phyloP scores from a whole-genome alignment of 2,329 filamentous ascomycete species.

The Sphaerulina vaccinii region DNA sequence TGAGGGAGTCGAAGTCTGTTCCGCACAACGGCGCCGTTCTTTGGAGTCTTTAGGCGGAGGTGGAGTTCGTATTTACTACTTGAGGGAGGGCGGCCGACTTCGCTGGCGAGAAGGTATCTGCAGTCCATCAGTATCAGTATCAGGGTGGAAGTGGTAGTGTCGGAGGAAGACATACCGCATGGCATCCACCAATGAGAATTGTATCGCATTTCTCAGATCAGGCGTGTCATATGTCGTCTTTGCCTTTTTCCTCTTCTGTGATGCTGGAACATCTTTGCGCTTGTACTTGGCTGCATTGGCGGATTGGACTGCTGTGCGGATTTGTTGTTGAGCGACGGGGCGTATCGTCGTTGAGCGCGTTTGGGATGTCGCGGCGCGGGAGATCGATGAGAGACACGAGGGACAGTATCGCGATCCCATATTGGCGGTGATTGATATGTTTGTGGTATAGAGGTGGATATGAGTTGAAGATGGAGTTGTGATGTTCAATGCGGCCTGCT shows the following conservation, averaged over 20 bases:
- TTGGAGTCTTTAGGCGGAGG: conserved; percentile 76
- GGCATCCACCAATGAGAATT: conserved; percentile 84
- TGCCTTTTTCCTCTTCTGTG: conserved; percentile 63
- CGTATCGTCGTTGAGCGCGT: conserved; percentile 18
- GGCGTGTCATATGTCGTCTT: conserved; percentile 64
- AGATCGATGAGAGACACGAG: conserved; percentile 29
- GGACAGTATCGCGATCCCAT: conserved; percentile 32
- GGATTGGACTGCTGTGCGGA: conserved; percentile 42
- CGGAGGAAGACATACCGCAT: conserved; percentile 63
- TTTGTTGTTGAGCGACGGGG: conserved; percentile 35
- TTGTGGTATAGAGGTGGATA: too few species aligned
- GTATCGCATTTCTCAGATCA: conserved; percentile 63
- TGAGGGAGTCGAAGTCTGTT: conserved; percentile 86
- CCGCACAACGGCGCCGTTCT: conserved; percentile 82
- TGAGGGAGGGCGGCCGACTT: conserved; percentile 77
- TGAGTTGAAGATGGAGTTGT: too few species aligned
- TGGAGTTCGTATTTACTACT: conserved; percentile 84
- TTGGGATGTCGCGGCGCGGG: conserved; percentile 15
- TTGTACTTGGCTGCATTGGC: conserved; percentile 43
- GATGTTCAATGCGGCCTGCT: too few species aligned
- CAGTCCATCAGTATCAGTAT: conserved; percentile 4
- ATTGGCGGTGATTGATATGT: background rate
- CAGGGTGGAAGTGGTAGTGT: background rate
- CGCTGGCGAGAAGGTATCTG: conserved; percentile 89
- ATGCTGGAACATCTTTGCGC: conserved; percentile 48